phyloP scores from a whole-genome alignment of 495 filamentous ascomycete species.

The Neurospora intermedia region DNA sequence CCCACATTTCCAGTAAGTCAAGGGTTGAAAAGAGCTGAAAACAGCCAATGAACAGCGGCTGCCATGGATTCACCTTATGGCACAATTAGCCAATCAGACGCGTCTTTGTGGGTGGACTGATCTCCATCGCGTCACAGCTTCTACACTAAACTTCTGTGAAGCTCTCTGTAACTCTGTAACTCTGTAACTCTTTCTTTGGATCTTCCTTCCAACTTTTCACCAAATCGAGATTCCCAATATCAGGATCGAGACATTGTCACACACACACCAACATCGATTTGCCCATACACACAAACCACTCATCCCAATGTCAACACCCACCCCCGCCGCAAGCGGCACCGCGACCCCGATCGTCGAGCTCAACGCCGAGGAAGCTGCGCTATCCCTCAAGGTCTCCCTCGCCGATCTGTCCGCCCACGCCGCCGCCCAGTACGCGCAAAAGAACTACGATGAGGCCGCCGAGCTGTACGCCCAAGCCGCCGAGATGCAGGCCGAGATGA shows the following conservation, averaged over 20 bases:
- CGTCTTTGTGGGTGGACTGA: conserved; percentile 10
- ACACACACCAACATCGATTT: neutral
- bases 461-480: conserved; percentile 82
- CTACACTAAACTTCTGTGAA: neutral
- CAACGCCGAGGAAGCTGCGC: conserved; percentile 29
- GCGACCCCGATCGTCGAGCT: conserved; percentile 24
- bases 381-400: conserved; percentile 43
- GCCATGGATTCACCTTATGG: neutral
- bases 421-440: conserved; percentile 60
- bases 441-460: conserved; percentile 72
- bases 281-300: neutral
- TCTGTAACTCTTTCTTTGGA: neutral
- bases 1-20: neutral
- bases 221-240: neutral
- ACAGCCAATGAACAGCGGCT: neutral
- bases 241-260: neutral
- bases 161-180: neutral
- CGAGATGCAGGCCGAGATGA: conserved; percentile 79
- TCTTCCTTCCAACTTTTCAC: neutral
- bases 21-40: neutral
- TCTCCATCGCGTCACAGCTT: conserved; percentile 20
- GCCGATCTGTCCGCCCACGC: conserved; percentile 46
- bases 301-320: conserved; percentile 16
- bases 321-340: conserved; percentile 15
- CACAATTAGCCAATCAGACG: conserved; percentile 20